Evolutionary conservation across 192 early-diverging fungal species (phyloP).

Genomic region (Backusella parvicylindrica): DNA sequence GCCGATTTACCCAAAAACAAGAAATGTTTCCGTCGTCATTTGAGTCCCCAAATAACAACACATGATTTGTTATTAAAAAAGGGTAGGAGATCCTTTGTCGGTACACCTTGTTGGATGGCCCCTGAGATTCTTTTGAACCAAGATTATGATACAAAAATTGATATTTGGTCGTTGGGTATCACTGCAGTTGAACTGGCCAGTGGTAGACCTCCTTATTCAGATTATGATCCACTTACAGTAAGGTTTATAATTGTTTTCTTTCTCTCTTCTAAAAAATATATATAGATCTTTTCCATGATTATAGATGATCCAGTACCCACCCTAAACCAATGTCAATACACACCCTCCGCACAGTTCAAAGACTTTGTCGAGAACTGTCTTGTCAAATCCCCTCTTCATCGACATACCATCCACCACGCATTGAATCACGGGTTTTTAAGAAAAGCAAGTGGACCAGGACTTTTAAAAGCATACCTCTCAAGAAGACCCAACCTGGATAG

Average conservation of each 20-base stretch:
- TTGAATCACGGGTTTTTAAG: slow-evolving; percentile 19
- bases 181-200: slow-evolving; percentile 35
- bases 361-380: slow-evolving; percentile 23
- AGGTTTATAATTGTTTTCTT: background rate
- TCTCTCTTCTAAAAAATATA: background rate
- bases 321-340: background rate
- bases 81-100: slow-evolving; percentile 59
- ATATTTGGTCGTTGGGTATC: slow-evolving; percentile 48
- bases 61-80: background rate
- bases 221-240: slow-evolving; percentile 35
- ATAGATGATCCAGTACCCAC: slow-evolving; percentile 13
- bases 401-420: slow-evolving; percentile 9
- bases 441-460: background rate
- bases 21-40: background rate
- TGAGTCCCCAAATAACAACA: background rate
- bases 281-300: slow-evolving; percentile 26
- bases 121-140: slow-evolving; percentile 37
- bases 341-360: background rate
- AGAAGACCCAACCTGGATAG: slow-evolving; percentile 5
- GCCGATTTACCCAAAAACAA: background rate
- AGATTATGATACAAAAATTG: slow-evolving; percentile 44
- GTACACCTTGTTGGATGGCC: slow-evolving; percentile 60
- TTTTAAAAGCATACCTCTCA: slow-evolving; percentile 11
- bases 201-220: slow-evolving; percentile 31
- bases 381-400: slow-evolving; percentile 6